Percentiles rank a stretch among this genome's conserved stretches.
Conservation (phyloP, 768 basidiomycete genomes). For the Lactifluus subvellereus region DNA sequence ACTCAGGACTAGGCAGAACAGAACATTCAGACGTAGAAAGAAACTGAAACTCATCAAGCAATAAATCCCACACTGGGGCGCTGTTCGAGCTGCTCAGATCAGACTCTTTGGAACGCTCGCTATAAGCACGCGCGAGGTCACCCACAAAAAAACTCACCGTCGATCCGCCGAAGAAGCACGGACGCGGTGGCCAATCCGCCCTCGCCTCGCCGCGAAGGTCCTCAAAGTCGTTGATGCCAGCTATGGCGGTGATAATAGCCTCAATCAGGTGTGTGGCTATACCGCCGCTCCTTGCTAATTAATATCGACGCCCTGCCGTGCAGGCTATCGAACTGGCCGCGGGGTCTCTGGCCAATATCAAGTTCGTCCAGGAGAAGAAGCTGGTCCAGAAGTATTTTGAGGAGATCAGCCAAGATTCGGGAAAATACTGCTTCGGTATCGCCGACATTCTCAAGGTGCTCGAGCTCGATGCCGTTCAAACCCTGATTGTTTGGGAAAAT, state of each 20-base stretch:
- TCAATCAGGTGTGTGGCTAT: constrained; percentile 72
- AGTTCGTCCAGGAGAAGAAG: constrained; percentile 98
- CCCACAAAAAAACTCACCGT: constrained; percentile 99
- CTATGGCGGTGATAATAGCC: constrained; percentile 98
- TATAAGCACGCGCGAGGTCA: constrained; percentile 94
- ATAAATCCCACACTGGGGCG: constrained; percentile 99
- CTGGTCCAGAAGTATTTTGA: constrained; percentile 98
- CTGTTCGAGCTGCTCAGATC: constrained; percentile 94
- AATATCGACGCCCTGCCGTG: not conserved
- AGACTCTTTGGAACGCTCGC: constrained; percentile 92
- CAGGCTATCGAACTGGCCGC: constrained; percentile 96
- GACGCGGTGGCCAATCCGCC: constrained; percentile 99
- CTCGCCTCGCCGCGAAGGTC: constrained; percentile 79
- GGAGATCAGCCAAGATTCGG: constrained; percentile 96
- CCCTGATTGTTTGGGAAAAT: constrained; percentile 98
- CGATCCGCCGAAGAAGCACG: constrained; percentile 99
- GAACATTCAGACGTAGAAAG: no score
- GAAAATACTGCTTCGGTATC: constrained; percentile 95
- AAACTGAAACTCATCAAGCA: constrained; percentile 31
- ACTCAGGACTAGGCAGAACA: no score
- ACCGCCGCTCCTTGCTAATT: not conserved
- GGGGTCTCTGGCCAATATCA: constrained; percentile 95
- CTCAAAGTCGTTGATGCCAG: constrained; percentile 98
- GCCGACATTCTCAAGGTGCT: constrained; percentile 95
- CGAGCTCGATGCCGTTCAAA: constrained; percentile 94